Evolutionary conservation across 2,329 filamentous ascomycete species (phyloP), one percentile per base, ranked within the genome.

Genomic region (Penicillium sp.): DNA sequence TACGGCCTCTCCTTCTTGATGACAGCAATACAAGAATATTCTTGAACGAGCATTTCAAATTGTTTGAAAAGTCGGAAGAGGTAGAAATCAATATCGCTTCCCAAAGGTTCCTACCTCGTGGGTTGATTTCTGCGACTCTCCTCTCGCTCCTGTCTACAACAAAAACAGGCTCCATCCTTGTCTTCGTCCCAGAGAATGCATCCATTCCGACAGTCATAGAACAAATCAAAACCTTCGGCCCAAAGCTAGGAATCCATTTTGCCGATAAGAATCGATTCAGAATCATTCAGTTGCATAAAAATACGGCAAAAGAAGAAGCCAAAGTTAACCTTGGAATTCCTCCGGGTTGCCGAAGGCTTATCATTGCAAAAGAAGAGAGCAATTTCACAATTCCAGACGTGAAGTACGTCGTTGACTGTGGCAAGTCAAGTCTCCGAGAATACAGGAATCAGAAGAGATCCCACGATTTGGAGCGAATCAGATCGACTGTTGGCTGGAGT

Each of bases 301-400:
- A 68, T 7, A 23, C 1, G 21, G 6, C 38, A 15, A 9, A 27
- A 27, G 13, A 15, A 23, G 15, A 15, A 9, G 12, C 12, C 3
- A 13, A 23, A 40, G 1, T 23, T 40, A 7, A 40, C 12, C 21
- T 40, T 23, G 7, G 66, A 63, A 60, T 75, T 3, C 72, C 75
- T 3, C 48, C 57, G 21, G 77, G 75, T 16, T 73, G 72, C 45
- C 73, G 80, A 41, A 78, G 79, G 57, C 73, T 82, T 32, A 77
- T 82, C 34, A 65, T 82, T 9, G 72, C 78, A 4, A 82, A 79
- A 0, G 79, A 80, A 7, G 80, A 82, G 60, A 80, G 78, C 0
- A 79, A 76, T 4, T 66, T 82, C 39, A 82, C 79, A 6, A 75
- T 82, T n/a, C 74, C 78, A 9, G 79, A 81, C 56, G 77, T 82